Base-by-base conservation (phyloP, 768 basidiomycete species). In the Paxillus involutus region DNA sequence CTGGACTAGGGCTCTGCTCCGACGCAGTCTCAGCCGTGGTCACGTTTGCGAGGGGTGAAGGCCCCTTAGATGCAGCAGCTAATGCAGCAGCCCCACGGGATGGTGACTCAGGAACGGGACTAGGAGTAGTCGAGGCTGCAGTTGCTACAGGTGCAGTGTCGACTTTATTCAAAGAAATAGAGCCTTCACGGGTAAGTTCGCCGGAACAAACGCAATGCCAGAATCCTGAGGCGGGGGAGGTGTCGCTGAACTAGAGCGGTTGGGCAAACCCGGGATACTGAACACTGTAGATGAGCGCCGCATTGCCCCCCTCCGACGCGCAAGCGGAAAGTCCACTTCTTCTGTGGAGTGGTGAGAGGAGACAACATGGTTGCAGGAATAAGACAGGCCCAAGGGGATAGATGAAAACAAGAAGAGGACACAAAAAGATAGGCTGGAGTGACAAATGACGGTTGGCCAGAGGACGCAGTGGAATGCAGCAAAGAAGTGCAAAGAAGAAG, bases 31-130 rank as follows among this genome's bases (percentile, higher is more conserved):
- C 61, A 11, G 48, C 57, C 26, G 64, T 57, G 13, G 58, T 60
- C 35, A 69, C 62, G 39, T 65, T 73, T 35, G 70, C 64, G 29
- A 80, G 72, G 24, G 80, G 79, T 21, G 83, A 80, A 29, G 73
- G 74, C 0, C 69, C 77, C 36, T 68, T 68, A 21, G 62, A 56
- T 13, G 62, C 52, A 19, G 63, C 59, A 21, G 21, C 67, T 30
- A 72, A 56, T 3, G 73, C 77, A 13, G 76, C 80, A 9, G 75
- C 78, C 60, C 85, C 84, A 24, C 84, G 77, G 8, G 77, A 77
- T 29, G 87, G 86, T 2, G 85, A 88, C 64, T 90, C 88, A 1
- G 81, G 75, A 53, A 90, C 87, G 3, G 88, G 86, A 56, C 83
- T 85, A 11, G 85, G 84, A 13, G 73, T 64, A 16, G 57, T 64